Base-by-base conservation (phyloP, 306 rosid species). In the Dicorynia guianensis region DNA sequence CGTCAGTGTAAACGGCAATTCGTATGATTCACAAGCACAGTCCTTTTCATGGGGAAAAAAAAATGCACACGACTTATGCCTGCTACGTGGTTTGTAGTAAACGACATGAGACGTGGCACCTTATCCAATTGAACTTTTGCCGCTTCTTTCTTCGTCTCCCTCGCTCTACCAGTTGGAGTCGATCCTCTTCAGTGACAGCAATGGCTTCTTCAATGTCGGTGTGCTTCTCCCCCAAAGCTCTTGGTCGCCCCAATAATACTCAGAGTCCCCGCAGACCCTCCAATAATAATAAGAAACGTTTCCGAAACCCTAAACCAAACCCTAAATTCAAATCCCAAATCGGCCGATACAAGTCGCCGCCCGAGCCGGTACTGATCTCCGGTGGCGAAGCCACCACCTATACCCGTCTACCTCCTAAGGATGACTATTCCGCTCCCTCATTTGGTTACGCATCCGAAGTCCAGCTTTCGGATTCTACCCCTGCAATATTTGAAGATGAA, bases 381-480 rank as follows among this genome's bases (percentile, higher is more conserved):
- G 92, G 90, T 69, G 87, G 87, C 64, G 95, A 90, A 68, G 93
- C 98, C 72, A 92, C 93, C 70, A 95, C 96, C 76, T 92, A 80
- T 86, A 87, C 90, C 19, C 89, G 97, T 59, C 88, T 94, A 13
- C 98, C 97, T 3, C 96, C 92, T 76, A 88, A 64, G 68, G 93
- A 92, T 60, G 97, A 94, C 60, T 94, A 81, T 17, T 43, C 87
- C 0, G 78, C 75, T 9, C 81, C 86, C 5, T 34, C 54, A 8
- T 52, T 71, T 25, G 76, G n/a, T 53, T 36, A 84, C 39, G 35
- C 91, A 6, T 25, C 83, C 39, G 96, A 87, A 82, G 87, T 95
- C 56, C 90, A 85, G 87, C 98, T 92, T 81, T 79, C 94, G 13
- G 96, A 92, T 2, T 63, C 94, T 17, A 53, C 68, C 19, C 75